Evolutionary conservation across 371 early-diverging fungal genomes (phyloP), one percentile per base, ranked within the genome.

Genomic region (Saksenaea vasiformis): DNA sequence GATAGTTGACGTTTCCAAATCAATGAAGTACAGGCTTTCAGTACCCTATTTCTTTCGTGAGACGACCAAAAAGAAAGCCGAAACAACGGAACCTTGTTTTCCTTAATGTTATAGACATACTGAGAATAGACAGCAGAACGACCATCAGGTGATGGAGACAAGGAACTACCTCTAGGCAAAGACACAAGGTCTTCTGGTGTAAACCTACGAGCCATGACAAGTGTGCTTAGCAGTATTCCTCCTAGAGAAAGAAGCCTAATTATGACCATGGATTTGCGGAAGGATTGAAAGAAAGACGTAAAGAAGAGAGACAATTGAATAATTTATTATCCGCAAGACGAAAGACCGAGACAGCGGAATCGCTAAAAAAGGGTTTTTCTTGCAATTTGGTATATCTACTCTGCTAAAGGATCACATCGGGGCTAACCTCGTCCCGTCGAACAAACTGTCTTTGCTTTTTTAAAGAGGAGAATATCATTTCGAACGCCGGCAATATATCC

Each of bases 121-220:
- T 80, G 71, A 13, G 80, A 69, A 69, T 80, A 86, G 47, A 84
- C 82, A 26, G 83, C 84, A 24, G 69, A 62, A 1, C 64, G 56
- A 1, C 86, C 84, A 41, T 70, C 81, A 37, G 84, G 85, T 10
- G 84, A 79, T 36, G 81, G 65, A 0, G 74, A 51, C n/a, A 80
- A 76, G 14, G 63, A 61, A 7, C 77, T 72, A 10, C 85, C 85
- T 26, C 82, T 76, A 19, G 85, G 76, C 8, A 87, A 68, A 39
- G 85, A 68, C 56, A 85, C 78, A 54, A 87, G 71, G 39, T 78
- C 78, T 47, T 69, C 61, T 9, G 87, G 85, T n/a, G 77, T 78
- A 22, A 86, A 78, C 9, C 71, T 19, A 31, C 64, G 31, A 11
- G 69, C 65, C 39, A 26, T 15, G 11, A 28, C 60, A 47, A 47